Conservation (phyloP, 2,329 filamentous ascomycete species). For the Alternaria novae-zelandiae region DNA sequence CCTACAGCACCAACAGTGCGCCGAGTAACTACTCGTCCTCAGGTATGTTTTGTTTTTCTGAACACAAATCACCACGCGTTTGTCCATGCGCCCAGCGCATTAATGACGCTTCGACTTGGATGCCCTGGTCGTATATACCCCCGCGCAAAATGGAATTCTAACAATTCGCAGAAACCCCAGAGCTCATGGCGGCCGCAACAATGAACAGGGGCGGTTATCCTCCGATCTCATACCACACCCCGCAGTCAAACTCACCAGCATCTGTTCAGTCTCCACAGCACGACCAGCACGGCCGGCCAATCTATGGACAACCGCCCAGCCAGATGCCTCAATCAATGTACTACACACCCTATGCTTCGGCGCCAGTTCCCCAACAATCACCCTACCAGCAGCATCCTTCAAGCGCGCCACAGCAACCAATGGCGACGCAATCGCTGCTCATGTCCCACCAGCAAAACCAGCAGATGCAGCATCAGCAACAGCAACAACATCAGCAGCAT, state of each 20-base stretch:
- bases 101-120: constrained; percentile 14
- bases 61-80: constrained; percentile 6
- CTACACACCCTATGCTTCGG: constrained; percentile 61
- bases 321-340: constrained; percentile 89
- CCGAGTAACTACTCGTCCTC: constrained; percentile 86
- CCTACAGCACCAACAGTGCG: constrained; percentile 82
- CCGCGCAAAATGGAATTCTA: constrained; percentile 31
- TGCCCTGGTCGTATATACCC: constrained; percentile 2
- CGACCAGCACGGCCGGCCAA: constrained; percentile 81
- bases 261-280: constrained; percentile 92
- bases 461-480: constrained; percentile 48
- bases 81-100: constrained; percentile 17
- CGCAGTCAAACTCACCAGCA: constrained; percentile 92
- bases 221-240: constrained; percentile 86
- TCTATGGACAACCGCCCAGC: constrained; percentile 81
- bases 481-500: constrained; percentile 54
- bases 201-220: constrained; percentile 75
- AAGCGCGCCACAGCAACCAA: constrained; percentile 62
- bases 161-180: constrained; percentile 74
- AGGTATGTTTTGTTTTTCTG: constrained; percentile 37
- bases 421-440: constrained; percentile 56
- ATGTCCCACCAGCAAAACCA: constrained; percentile 59
- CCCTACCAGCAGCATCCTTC: constrained; percentile 64
- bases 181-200: constrained; percentile 70
- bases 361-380: constrained; percentile 60